phyloP scores from a whole-genome alignment of 2,329 filamentous ascomycete genomes.

The Colletotrichum paranaense region DNA sequence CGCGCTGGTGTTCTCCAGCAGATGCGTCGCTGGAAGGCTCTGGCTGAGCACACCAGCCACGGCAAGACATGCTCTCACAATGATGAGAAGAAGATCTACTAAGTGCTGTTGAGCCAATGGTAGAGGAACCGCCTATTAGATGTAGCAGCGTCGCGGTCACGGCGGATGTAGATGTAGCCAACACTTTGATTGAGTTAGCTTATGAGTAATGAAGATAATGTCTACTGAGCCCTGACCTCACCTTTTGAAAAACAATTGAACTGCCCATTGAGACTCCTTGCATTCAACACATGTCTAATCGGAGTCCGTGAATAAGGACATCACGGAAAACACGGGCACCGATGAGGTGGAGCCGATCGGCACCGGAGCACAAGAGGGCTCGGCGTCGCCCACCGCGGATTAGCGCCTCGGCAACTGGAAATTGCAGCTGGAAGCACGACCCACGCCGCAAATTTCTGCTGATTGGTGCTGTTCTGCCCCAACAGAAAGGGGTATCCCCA shows the following conservation, averaged over 20 bases:
- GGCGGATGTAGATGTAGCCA: not conserved
- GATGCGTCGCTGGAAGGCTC: conserved; percentile 21
- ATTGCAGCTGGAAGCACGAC: conserved; percentile 6
- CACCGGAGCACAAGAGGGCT: not conserved
- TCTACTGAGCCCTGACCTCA: not conserved
- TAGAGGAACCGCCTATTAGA: too few relatives aligned
- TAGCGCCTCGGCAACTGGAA: conserved; percentile 26
- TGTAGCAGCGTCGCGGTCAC: too few relatives aligned
- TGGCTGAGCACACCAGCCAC: conserved; percentile 25
- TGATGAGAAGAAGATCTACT: conserved; percentile 29
- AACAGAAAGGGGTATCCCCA: conserved; percentile 21
- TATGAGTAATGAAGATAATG: not conserved
- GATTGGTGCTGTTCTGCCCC: not conserved
- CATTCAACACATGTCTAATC: too few relatives aligned
- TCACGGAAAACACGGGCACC: not conserved
- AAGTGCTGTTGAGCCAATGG: not conserved
- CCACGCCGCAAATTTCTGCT: conserved; percentile 12
- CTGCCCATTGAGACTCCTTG: too few relatives aligned
- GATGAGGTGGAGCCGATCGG: not conserved
- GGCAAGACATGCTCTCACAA: conserved; percentile 35
- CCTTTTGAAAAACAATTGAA: too few relatives aligned
- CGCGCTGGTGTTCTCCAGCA: conserved; percentile 29
- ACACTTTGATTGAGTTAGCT: not conserved
- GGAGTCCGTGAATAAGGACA: not conserved
- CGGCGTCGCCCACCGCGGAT: not conserved